Evolutionary conservation across 768 basidiomycete genomes (phyloP).

Genomic region (Leccinum olivaceopallidum): DNA sequence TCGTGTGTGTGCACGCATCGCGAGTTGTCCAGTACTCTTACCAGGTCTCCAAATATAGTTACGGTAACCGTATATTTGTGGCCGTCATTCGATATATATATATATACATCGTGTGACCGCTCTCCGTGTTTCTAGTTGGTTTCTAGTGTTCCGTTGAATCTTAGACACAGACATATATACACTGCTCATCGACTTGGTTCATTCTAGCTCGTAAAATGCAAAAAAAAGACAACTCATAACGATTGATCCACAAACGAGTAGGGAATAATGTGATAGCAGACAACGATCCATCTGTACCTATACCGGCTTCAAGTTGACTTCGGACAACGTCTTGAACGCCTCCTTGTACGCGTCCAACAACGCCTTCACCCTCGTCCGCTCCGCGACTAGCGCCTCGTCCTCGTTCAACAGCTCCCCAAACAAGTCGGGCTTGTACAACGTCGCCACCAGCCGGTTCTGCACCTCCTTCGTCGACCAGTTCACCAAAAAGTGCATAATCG

Average conservation of each 20-base stretch:
- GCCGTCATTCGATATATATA: conserved; percentile 8
- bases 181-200: neutral
- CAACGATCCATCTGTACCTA: conserved; percentile 25
- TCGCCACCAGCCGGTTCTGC: conserved; percentile 93
- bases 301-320: conserved; percentile 72
- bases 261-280: neutral
- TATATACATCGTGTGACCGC: conserved; percentile 10
- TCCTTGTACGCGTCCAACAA: conserved; percentile 95
- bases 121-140: neutral
- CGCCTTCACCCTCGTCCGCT: conserved; percentile 91
- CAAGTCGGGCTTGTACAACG: conserved; percentile 91
- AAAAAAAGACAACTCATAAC: neutral
- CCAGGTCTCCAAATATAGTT: conserved; percentile 14
- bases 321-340: conserved; percentile 84
- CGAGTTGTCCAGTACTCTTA: conserved; percentile 24
- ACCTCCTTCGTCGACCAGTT: conserved; percentile 96
- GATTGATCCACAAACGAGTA: neutral
- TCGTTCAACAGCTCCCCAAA: conserved; percentile 92
- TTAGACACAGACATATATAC: conserved; percentile 5
- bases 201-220: neutral
- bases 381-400: conserved; percentile 93
- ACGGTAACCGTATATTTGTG: conserved; percentile 22
- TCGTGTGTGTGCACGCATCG: conserved; percentile 10
- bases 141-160: conserved; percentile 3
- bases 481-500: conserved; percentile 97